Evolutionary conservation across 2,329 filamentous ascomycete genomes (phyloP).

Genomic region (Aspergillus puulaauensis): DNA sequence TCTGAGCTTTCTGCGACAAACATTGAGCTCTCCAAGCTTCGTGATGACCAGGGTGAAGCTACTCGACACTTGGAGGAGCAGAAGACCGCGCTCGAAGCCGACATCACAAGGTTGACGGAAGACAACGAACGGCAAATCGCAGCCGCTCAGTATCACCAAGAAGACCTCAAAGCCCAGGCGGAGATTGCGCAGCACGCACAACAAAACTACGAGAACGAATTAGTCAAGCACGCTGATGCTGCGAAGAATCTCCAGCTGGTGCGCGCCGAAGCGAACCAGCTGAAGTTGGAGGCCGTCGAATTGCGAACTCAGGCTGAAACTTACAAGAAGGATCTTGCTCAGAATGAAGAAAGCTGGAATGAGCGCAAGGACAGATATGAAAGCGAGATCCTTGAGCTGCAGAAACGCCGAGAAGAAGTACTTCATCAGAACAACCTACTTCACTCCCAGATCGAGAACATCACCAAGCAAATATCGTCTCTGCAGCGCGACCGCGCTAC

Average conservation of each 20-base stretch:
- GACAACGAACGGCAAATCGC: conserved; percentile 77
- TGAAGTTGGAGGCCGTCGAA: conserved; percentile 75
- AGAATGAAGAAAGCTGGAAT: conserved; percentile 85
- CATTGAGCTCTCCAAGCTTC: conserved; percentile 74
- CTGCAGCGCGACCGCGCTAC: conserved; percentile 73
- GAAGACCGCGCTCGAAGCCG: conserved; percentile 73
- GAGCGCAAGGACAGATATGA: conserved; percentile 79
- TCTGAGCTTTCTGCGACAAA: conserved; percentile 79
- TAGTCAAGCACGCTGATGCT: conserved; percentile 95
- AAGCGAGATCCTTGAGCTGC: conserved; percentile 76
- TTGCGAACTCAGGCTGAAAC: conserved; percentile 81
- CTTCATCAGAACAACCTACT: conserved; percentile 87
- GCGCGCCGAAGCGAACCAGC: conserved; percentile 74
- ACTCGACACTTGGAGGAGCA: conserved; percentile 74
- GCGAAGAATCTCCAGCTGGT: conserved; percentile 78
- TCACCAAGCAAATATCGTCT: conserved; percentile 74
- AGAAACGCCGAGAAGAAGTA: conserved; percentile 76
- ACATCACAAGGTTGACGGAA: conserved; percentile 78
- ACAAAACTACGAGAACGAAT: conserved; percentile 90
- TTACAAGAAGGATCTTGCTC: conserved; percentile 72
- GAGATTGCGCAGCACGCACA: conserved; percentile 92
- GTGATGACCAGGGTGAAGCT: conserved; percentile 76
- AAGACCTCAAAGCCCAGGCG: conserved; percentile 88
- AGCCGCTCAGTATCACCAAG: conserved; percentile 79
- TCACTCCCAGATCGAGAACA: conserved; percentile 81